A percentile compares a stretch with the other conserved stretches of the same genome.
Conservation (phyloP, 2,329 filamentous ascomycete species). For the Ascocoryne sarcoides region DNA sequence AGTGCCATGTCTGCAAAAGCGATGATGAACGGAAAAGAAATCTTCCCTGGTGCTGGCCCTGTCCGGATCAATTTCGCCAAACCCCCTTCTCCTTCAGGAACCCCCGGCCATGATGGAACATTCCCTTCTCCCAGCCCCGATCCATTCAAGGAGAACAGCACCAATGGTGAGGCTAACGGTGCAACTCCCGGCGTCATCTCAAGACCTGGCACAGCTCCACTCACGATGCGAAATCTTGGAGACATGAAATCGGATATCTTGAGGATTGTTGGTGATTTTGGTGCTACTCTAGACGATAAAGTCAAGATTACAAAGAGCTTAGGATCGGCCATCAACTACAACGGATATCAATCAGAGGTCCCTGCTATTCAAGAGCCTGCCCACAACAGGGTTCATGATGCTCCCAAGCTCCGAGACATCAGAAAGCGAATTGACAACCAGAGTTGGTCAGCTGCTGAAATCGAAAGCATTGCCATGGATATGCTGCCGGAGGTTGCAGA, state of each 20-base stretch:
- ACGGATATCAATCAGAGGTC: constrained; percentile 70
- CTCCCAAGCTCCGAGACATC: constrained; percentile 89
- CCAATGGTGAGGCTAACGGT: constrained; percentile 28
- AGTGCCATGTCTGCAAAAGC: constrained; percentile 85
- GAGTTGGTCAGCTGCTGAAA: constrained; percentile 73
- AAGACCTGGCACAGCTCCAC: constrained; percentile 39
- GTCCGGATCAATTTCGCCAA: constrained; percentile 97
- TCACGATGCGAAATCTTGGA: constrained; percentile 61
- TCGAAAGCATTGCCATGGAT: constrained; percentile 81
- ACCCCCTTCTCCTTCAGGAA: constrained; percentile 81
- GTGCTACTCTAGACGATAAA: constrained; percentile 71
- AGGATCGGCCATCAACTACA: constrained; percentile 67
- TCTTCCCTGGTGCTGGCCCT: constrained; percentile 91
- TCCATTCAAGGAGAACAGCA: constrained; percentile 53
- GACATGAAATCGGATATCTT: constrained; percentile 79
- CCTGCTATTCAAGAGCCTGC: constrained; percentile 82
- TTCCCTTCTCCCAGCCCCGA: constrained; percentile 89
- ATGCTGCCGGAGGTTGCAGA: constrained; percentile 98
- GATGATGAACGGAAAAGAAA: constrained; percentile 90
- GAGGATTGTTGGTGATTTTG: constrained; percentile 80
- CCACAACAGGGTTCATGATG: constrained; percentile 83
- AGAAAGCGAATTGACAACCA: constrained; percentile 97
- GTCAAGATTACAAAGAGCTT: constrained; percentile 64
- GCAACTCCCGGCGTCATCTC: constrained; percentile 32
- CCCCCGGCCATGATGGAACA: constrained; percentile 79